A percentile compares a stretch with the other conserved stretches of the same genome.
Conservation (phyloP, 177 flowering plant species). For the Vitis hybrid region DNA sequence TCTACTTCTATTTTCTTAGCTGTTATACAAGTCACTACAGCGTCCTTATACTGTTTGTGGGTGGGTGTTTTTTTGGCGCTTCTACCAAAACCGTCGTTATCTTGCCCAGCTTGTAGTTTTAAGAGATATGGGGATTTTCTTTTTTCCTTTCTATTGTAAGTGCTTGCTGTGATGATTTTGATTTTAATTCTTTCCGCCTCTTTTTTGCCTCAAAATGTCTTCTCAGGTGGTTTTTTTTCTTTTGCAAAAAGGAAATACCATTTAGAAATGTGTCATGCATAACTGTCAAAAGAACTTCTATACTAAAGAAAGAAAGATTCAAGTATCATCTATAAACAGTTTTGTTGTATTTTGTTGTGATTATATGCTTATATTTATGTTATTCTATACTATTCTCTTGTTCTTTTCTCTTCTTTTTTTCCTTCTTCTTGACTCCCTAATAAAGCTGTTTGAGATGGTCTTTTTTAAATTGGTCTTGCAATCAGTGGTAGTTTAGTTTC, state of each 20-base stretch:
- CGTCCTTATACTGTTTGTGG: neutral
- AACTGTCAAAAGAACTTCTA: neutral
- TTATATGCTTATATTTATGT: neutral
- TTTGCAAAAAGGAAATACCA: neutral
- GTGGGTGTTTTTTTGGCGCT: constrained; percentile 5
- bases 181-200: neutral
- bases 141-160: neutral
- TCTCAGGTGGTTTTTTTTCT: neutral
- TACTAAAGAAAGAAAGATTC: neutral
- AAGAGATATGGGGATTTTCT: neutral
- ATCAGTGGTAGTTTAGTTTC: too few relatives aligned
- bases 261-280: neutral
- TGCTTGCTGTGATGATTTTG: neutral
- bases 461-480: too few relatives aligned
- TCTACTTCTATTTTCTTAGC: neutral
- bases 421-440: neutral
- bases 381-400: too few relatives aligned
- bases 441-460: neutral
- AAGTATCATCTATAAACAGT: neutral
- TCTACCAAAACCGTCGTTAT: neutral
- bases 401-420: too few relatives aligned
- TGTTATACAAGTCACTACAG: neutral
- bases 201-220: neutral
- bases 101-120: neutral
- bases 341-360: neutral